Conservation (phyloP, 2,329 filamentous ascomycete species). For the Aspergillus sp. region DNA sequence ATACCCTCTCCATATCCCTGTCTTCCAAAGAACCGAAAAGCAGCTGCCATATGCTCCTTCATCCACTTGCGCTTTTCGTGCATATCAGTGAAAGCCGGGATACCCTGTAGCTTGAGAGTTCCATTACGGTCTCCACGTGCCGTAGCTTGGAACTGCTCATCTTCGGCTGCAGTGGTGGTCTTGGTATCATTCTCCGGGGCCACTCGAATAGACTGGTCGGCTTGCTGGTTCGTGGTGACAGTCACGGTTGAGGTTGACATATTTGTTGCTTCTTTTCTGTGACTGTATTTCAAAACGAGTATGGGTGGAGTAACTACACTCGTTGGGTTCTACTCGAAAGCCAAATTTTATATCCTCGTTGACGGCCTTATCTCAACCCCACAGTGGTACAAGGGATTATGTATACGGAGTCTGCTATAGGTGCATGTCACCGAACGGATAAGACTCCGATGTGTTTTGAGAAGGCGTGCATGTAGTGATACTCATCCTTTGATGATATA, state of each 20-base stretch:
- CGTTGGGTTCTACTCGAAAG: neutral
- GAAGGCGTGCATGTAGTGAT: neutral
- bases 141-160: slow-evolving; percentile 26
- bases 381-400: neutral
- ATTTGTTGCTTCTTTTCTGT: neutral
- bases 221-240: neutral
- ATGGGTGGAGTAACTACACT: neutral
- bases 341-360: neutral
- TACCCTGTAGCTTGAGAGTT: slow-evolving; percentile 30
- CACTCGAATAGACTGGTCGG: neutral
- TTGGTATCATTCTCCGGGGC: slow-evolving; percentile 1
- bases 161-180: slow-evolving; percentile 17
- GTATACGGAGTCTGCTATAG: slow-evolving; percentile 2
- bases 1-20: slow-evolving; percentile 36
- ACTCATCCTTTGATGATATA: neutral
- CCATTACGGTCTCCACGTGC: slow-evolving; percentile 32
- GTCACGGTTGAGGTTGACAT: slow-evolving; percentile 1
- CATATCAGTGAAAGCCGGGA: slow-evolving; percentile 35
- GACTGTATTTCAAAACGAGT: neutral
- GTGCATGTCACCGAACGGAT: slow-evolving; percentile 6
- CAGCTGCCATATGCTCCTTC: slow-evolving; percentile 43
- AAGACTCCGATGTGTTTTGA: neutral
- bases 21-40: slow-evolving; percentile 37
- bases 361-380: neutral
- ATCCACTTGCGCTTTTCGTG: slow-evolving; percentile 46